Evolutionary conservation across 2,329 filamentous ascomycete species (phyloP), one percentile per base, ranked within the genome.

Genomic region (Phaeosphaeriaceae sp.): DNA sequence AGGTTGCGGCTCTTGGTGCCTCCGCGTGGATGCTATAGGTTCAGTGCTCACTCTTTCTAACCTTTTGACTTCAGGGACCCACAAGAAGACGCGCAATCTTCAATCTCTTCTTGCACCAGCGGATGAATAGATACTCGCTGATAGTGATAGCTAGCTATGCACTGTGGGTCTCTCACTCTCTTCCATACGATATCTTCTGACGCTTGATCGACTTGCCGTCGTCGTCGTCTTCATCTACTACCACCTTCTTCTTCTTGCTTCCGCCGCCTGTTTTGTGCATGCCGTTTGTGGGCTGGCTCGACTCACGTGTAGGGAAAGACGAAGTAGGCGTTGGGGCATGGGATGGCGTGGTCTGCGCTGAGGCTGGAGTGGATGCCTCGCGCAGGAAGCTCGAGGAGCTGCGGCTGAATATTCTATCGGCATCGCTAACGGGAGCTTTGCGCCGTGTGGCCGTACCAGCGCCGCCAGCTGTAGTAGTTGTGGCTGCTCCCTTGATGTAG

Each of bases 401-500:
- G 34, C 71, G 68, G 54, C 74, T 76, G 72, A 93, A 93, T 46
- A 93, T 87, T 56, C 88, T 81, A 68, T 91, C 89, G 61, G 83
- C 81, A 43, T 92, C 89, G 52, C 80, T 81, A 40, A 87, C 77
- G 4, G 83, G 83, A 18, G 82, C 76, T 52, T 77, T 80, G 71
- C 88, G 84, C 65, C 86, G 83, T 67, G 88, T 72, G 51, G 60
- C 66, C 29, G 66, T 74, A 47, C 68, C 74, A 37, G 63, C 62
- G 21, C 73, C 74, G 45, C 69, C 64, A 4, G 72, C 68, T 3
- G 76, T 80, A 59, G 84, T 80, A 9, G 86, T 81, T 1, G 81
- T 79, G n/a, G 85, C 83, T 7, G 84, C 67, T 46, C 90, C 92
- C 75, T 99, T 99, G 79, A 96, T 95, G 77, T 97, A 99, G 71